Evolutionary conservation across 2,329 filamentous ascomycete genomes (phyloP).

Genomic region (Clarireedia hainanense): DNA sequence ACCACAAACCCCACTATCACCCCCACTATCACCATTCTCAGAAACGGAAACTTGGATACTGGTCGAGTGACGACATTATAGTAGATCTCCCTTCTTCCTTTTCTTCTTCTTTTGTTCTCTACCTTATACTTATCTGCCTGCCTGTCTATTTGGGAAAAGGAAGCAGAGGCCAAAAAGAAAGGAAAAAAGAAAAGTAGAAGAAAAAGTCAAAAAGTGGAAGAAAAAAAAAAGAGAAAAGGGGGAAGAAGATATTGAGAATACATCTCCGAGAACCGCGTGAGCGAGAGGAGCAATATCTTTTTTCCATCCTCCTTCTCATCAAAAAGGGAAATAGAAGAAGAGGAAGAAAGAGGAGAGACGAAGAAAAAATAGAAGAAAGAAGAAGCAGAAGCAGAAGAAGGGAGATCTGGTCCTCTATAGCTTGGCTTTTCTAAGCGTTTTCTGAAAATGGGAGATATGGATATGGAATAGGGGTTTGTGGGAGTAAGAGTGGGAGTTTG

Average conservation of each 20-base stretch:
- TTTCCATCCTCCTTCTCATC: not conserved
- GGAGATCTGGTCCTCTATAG: not conserved
- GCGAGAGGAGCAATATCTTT: constrained; percentile 1
- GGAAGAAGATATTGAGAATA: not conserved
- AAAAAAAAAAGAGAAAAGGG: not conserved
- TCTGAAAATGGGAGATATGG: too few species aligned
- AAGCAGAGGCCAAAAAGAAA: not conserved
- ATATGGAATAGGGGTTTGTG: not conserved
- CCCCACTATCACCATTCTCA: not conserved
- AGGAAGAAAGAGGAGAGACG: not conserved
- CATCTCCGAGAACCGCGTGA: not conserved
- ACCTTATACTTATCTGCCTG: too few species aligned
- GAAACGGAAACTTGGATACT: not conserved
- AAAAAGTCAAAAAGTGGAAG: not conserved
- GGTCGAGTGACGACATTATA: not conserved
- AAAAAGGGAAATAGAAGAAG: not conserved
- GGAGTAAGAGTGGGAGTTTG: not conserved
- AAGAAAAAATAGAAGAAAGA: not conserved
- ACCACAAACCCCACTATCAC: not conserved
- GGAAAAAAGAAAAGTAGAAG: too few species aligned
- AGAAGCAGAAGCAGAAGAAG: not conserved
- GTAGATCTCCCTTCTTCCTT: not conserved
- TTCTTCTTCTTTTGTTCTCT: not conserved
- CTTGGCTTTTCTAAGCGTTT: not conserved
- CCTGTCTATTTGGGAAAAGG: too few species aligned